Evolutionary conservation across 805 yeast species (phyloP).

Genomic region (Saccharomycopsis javanensis): DNA sequence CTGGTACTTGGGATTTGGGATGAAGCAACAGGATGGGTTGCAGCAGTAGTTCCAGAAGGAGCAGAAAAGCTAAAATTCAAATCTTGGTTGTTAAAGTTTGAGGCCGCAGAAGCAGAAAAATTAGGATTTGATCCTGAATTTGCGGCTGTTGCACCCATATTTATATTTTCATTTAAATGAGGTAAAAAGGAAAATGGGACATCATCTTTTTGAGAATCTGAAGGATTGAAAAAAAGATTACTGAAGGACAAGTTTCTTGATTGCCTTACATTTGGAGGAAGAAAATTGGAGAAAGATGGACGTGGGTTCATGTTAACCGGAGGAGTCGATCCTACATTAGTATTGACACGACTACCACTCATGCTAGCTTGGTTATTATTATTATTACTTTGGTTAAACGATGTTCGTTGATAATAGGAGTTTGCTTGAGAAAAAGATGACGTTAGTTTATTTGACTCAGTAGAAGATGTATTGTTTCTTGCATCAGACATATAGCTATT

Average conservation of each 20-base stretch:
- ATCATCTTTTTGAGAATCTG: background rate
- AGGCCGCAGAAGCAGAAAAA: background rate
- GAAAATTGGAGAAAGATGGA: background rate
- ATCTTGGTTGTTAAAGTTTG: slow-evolving; percentile 8
- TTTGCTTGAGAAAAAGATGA: slow-evolving; percentile 3
- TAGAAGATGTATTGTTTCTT: background rate
- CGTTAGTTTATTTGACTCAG: background rate
- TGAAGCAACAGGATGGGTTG: background rate
- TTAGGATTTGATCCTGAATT: background rate
- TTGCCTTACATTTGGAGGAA: slow-evolving; percentile 2
- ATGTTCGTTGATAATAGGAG: background rate
- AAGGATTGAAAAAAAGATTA: slow-evolving; percentile 6
- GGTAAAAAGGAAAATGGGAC: slow-evolving; percentile 10
- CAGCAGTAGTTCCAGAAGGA: background rate
- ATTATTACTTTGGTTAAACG: background rate
- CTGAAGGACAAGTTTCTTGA: slow-evolving; percentile 10
- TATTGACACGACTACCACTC: background rate
- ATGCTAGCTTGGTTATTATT: background rate
- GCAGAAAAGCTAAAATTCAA: slow-evolving; percentile 11
- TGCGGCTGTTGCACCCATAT: background rate
- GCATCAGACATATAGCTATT: background rate
- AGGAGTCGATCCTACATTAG: background rate
- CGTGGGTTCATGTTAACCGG: slow-evolving; percentile 4
- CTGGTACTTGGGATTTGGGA: slow-evolving; percentile 12
- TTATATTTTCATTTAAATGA: slow-evolving; percentile 9